Evolutionary conservation across 768 basidiomycete genomes (phyloP).

Genomic region (Kwoniella sp.): DNA sequence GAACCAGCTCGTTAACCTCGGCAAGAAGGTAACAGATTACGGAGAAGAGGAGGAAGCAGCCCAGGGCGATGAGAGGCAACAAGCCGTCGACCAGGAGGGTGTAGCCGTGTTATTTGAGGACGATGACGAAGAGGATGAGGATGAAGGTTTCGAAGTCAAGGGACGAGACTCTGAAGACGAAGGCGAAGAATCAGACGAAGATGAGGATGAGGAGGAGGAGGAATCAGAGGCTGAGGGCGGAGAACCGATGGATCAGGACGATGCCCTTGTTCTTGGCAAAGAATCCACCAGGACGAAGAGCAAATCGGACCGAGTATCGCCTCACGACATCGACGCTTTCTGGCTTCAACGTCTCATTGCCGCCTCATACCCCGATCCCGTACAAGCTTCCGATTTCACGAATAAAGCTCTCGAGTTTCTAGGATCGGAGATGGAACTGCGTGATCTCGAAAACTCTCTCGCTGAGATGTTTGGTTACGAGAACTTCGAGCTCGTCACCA

Average conservation of each 20-base stretch:
- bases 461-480: slow-evolving; percentile 94
- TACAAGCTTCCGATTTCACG: slow-evolving; percentile 91
- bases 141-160: slow-evolving; percentile 82
- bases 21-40: slow-evolving; percentile 96
- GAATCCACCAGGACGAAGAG: slow-evolving; percentile 60
- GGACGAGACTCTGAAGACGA: slow-evolving; percentile 77
- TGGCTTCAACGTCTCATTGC: slow-evolving; percentile 96
- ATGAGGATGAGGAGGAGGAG: slow-evolving; percentile 58
- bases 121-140: slow-evolving; percentile 83
- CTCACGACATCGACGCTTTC: slow-evolving; percentile 92
- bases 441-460: slow-evolving; percentile 92
- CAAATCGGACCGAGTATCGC: slow-evolving; percentile 76
- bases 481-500: slow-evolving; percentile 79
- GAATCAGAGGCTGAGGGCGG: slow-evolving; percentile 58
- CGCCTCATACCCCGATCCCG: slow-evolving; percentile 87
- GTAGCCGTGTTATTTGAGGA: slow-evolving; percentile 98
- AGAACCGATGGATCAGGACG: slow-evolving; percentile 62
- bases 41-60: slow-evolving; percentile 76
- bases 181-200: slow-evolving; percentile 63
- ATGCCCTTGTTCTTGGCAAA: slow-evolving; percentile 78
- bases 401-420: slow-evolving; percentile 79
- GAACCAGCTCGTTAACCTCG: slow-evolving; percentile 75
- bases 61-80: slow-evolving; percentile 75
- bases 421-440: slow-evolving; percentile 78
- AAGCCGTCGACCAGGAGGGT: slow-evolving; percentile 95